Conservation (phyloP, 257 asterid genomes). For the Solanum acaule region DNA sequence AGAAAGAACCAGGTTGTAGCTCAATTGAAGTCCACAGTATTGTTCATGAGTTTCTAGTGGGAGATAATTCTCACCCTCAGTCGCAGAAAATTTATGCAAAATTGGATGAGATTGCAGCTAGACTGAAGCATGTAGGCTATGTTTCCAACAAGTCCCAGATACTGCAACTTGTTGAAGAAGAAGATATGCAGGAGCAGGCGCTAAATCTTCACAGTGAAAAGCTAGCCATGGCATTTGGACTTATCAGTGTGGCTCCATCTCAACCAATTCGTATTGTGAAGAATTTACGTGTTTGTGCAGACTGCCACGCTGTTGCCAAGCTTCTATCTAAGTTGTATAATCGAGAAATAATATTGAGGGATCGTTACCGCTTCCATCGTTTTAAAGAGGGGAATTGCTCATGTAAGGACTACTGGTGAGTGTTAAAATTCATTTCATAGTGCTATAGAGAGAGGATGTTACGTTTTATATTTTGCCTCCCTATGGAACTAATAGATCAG, state of each 20-base stretch:
- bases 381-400: conserved; percentile 56
- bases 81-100: conserved; percentile 44
- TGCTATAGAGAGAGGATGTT: background rate
- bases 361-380: conserved; percentile 75
- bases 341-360: conserved; percentile 64
- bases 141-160: conserved; percentile 43
- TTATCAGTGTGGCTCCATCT: conserved; percentile 28
- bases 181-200: conserved; percentile 67
- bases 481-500: background rate
- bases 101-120: conserved; percentile 49
- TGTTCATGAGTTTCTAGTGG: conserved; percentile 61
- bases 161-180: conserved; percentile 60
- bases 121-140: conserved; percentile 36
- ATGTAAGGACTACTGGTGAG: conserved; percentile 70
- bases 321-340: conserved; percentile 50
- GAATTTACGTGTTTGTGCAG: conserved; percentile 71
- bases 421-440: background rate
- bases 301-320: conserved; percentile 61
- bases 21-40: conserved; percentile 54
- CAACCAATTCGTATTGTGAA: conserved; percentile 60
- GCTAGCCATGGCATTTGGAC: conserved; percentile 69
- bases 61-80: conserved; percentile 45
- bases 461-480: background rate
- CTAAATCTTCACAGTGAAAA: conserved; percentile 62
- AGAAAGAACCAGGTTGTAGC: conserved; percentile 87